Percentiles rank a stretch among this genome's conserved stretches.
phyloP scores from a whole-genome alignment of 768 basidiomycete species.

The Tricholoma furcatifolium region DNA sequence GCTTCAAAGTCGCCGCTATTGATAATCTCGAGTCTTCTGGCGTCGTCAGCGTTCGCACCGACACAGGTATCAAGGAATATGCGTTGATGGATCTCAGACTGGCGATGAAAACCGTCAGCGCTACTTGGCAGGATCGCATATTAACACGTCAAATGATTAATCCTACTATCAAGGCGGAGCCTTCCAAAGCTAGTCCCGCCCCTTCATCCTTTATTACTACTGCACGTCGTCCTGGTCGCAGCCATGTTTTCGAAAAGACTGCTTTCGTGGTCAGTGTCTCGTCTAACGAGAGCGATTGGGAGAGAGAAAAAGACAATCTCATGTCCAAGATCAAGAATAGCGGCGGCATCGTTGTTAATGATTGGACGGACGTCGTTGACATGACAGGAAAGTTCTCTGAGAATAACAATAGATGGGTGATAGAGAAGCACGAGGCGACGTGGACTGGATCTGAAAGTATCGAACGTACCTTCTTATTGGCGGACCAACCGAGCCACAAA shows the following conservation, averaged over 20 bases:
- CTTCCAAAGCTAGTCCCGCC: slow-evolving; percentile 37
- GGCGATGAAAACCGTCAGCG: slow-evolving; percentile 45
- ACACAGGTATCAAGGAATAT: slow-evolving; percentile 36
- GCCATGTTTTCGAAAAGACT: slow-evolving; percentile 43
- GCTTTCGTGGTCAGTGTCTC: slow-evolving; percentile 68
- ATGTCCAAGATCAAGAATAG: slow-evolving; percentile 41
- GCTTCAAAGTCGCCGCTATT: slow-evolving; percentile 33
- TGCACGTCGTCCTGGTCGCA: slow-evolving; percentile 28
- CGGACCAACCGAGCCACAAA: slow-evolving; percentile 66
- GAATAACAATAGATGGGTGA: slow-evolving; percentile 51
- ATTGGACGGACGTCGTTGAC: slow-evolving; percentile 54
- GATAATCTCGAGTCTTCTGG: slow-evolving; percentile 26
- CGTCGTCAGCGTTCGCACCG: slow-evolving; percentile 36
- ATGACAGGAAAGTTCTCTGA: slow-evolving; percentile 51
- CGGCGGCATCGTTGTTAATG: slow-evolving; percentile 62
- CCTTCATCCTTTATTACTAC: slow-evolving; percentile 48
- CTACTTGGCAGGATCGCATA: slow-evolving; percentile 53
- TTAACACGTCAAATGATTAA: slow-evolving; percentile 43
- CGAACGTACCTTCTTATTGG: slow-evolving; percentile 61
- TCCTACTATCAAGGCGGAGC: slow-evolving; percentile 36
- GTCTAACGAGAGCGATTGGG: slow-evolving; percentile 35
- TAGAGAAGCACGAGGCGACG: slow-evolving; percentile 44
- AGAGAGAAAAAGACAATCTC: slow-evolving; percentile 41
- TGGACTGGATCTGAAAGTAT: slow-evolving; percentile 43
- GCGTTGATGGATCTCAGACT: slow-evolving; percentile 44